Evolutionary conservation across 345 rosid genomes (phyloP), one percentile per base, ranked within the genome.

Genomic region (Salix purpurea): DNA sequence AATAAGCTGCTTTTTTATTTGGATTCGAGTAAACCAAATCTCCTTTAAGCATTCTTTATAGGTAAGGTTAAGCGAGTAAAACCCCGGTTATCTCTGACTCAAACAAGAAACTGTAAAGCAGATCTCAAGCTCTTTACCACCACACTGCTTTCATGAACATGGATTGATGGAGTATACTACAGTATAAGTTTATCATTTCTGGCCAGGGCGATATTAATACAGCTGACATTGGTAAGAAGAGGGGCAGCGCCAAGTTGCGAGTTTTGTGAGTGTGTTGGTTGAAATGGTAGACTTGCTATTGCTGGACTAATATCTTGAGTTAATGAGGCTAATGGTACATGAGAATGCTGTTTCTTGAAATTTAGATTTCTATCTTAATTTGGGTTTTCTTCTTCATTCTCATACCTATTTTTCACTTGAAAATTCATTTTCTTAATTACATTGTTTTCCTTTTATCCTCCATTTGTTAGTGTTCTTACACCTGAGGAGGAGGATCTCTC

Each of bases 401-500:
- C 44, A 5, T 37, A 16, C 42, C 21, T 56, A 39, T 14, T 72
- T 5, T 37, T 6, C 37, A 24, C 67, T 58, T 21, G 24, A 58
- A 1, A 24, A 56, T 6, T 71, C 3, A 7, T 71, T 56, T 9
- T 18, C 36, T 40, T 54, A 9, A 32, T 13, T 40, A 54, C 6
- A 0, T 34, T 34, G 37, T 34, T 34, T 34, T 5, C 6, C 37
- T 34, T 34, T 34, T 34, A 34, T 34, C 37, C 37, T 5, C 37
- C 37, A 73, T 19, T 74, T 48, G 42, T 69, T 69, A 42, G 26
- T 60, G 42, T n/a, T 3, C 66, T 75, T 58, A 50, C 97, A 94
- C 97, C 97, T 48, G 98, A 92, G 84, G 97, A 94, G 83, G 97
- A 91, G 76, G 97, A 94, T 86, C 95, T 94, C 26, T 91, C 97